Base-by-base conservation (phyloP, 139 green algal species). In the Tetraselmis chui region DNA sequence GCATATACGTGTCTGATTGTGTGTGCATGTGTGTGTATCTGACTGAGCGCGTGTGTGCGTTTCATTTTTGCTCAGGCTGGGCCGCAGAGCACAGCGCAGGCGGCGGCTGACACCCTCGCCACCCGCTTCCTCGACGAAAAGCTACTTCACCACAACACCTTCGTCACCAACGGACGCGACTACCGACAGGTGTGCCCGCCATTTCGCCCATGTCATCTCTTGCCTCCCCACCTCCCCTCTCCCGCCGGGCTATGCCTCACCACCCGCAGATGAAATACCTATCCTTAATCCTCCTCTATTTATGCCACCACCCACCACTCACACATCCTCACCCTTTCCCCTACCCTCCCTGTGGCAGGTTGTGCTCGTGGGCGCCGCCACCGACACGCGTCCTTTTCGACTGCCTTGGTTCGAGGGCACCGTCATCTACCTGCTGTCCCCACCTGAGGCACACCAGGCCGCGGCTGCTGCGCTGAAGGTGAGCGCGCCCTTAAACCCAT, bases 341-440 rank as follows among this genome's bases (percentile, higher is more conserved):
- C 5, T 59, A 74, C 78, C n/a, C 11, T 1, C n/a, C 23, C 32
- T 23, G 2, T 24, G 23, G 30, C 89, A 96, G 88, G 90, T 95
- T 1, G 91, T 97, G 28, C 82, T 97, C 30, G 22, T 97, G 31
- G 93, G 92, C 1, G 88, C 92, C 80, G 93, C 83, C 2, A 79
- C 94, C 31, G 91, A 95, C 86, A 93, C 89, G 0, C 89, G 93
- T 1, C 90, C 91, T 1, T 93, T 86, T 67, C 84, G 93, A 0
- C 86, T 96, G 82, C 85, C 80, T 0, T 94, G 89, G 92, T 90
- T 91, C 0, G 58, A 83, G 11, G 92, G 92, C 59, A 95, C 90
- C 30, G 76, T 95, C 2, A 81, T 96, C 26, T 96, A 89, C 87
- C 28, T 90, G 27, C 85, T 94, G 31, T 90, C 89, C 0, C 91